A percentile compares a stretch with the other conserved stretches of the same genome.
phyloP scores from a whole-genome alignment of 179 eudicot genomes.

The Spergularia azorica region DNA sequence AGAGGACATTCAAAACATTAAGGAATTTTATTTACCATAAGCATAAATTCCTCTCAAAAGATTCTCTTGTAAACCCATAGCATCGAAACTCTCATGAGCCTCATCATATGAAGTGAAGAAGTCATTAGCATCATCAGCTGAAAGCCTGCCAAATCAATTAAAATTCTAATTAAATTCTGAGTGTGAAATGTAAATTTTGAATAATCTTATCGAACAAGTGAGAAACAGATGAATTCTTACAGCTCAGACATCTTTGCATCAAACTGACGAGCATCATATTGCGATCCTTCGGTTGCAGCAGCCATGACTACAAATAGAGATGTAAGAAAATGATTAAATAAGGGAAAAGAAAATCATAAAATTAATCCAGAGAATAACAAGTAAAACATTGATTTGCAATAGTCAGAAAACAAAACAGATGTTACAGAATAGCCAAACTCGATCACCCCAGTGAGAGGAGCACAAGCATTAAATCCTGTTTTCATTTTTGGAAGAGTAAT shows the following conservation, averaged over 20 bases:
- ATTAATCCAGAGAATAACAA: background rate
- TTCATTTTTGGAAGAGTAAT: conserved; percentile 11
- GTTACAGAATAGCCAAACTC: conserved; percentile 35
- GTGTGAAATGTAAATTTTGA: background rate
- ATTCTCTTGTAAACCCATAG: conserved; percentile 36
- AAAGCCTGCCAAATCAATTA: conserved; percentile 20
- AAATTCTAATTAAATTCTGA: background rate
- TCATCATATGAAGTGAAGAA: conserved; percentile 36
- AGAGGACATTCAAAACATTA: background rate
- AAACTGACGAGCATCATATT: conserved; percentile 38
- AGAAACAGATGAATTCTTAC: conserved; percentile 23
- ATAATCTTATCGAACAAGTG: background rate
- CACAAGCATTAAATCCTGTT: conserved; percentile 31
- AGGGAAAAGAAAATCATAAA: background rate
- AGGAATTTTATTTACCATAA: conserved; percentile 25
- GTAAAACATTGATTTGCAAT: background rate
- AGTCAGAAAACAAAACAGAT: background rate
- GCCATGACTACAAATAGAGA: conserved; percentile 38
- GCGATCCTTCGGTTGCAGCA: conserved; percentile 38
- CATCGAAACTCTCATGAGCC: conserved; percentile 35
- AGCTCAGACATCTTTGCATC: conserved; percentile 44
- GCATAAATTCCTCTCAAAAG: conserved; percentile 42
- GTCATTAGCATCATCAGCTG: conserved; percentile 25
- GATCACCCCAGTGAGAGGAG: conserved; percentile 23
- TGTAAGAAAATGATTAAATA: background rate